These are phyloP conservation scores for Chaetothyriales sp. DNA, from an alignment of 2,329 filamentous ascomycete species.

Conservation along the genomic window DNA sequence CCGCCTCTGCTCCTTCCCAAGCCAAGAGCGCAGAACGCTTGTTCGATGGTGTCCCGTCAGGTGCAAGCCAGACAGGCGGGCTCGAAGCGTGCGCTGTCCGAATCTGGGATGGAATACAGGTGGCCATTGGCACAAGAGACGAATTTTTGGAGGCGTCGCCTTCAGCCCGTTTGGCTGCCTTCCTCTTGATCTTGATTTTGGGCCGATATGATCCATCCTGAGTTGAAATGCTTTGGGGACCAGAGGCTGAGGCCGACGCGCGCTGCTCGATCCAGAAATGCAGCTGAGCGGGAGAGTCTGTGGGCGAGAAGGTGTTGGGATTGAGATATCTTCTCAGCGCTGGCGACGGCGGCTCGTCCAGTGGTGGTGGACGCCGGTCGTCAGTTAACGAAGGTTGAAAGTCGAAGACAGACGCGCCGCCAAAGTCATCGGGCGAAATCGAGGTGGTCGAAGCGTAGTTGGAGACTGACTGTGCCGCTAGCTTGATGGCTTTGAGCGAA, in stretches of 20 bases:
- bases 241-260: conserved; percentile 18
- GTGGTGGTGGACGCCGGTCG: conserved; percentile 45
- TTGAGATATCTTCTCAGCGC: conserved; percentile 49
- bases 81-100: conserved; percentile 19
- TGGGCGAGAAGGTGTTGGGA: conserved; percentile 23
- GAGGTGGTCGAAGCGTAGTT: conserved; percentile 40
- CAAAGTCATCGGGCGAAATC: conserved; percentile 43
- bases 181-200: conserved; percentile 11
- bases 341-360: conserved; percentile 40
- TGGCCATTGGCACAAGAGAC: conserved; percentile 50
- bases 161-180: conserved; percentile 15
- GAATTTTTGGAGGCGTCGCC: conserved; percentile 23
- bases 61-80: conserved; percentile 23
- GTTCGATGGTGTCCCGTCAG: conserved; percentile 18
- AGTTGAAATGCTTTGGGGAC: conserved; percentile 5
- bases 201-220: conserved; percentile 1
- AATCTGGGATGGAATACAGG: conserved; percentile 34
- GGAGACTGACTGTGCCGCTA: conserved; percentile 47
- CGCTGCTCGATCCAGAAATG: conserved; percentile 30
- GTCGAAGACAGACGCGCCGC: conserved; percentile 33
- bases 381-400: conserved; percentile 46
- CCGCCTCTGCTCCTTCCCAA: conserved; percentile 3
- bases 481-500: conserved; percentile 48
- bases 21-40: conserved; percentile 12
- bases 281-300: conserved; percentile 31